Conservation (phyloP, 2,329 filamentous ascomycete genomes). For the Hypoxylon sp. region DNA sequence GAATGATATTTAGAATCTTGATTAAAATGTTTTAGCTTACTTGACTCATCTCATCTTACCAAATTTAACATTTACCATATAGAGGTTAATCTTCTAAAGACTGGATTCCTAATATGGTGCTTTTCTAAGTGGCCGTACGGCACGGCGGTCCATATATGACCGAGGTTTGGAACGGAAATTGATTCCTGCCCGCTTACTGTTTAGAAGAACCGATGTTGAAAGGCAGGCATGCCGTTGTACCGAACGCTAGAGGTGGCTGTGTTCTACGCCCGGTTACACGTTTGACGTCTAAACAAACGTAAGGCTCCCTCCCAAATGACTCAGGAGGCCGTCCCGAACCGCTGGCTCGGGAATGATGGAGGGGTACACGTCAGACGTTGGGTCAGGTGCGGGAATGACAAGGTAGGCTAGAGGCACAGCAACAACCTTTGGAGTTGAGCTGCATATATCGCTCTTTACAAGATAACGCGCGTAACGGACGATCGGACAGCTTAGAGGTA, state of each 20-base stretch:
- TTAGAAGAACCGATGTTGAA: background rate
- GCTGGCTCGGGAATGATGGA: background rate
- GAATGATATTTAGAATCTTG: background rate
- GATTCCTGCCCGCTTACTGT: background rate
- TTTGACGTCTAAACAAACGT: slow-evolving; percentile 1
- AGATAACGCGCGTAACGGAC: slow-evolving; percentile 7
- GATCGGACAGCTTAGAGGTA: background rate
- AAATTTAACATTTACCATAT: background rate
- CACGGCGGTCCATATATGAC: background rate
- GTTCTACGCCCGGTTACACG: slow-evolving; percentile 1
- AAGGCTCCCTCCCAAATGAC: slow-evolving; percentile 2
- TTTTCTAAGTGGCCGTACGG: background rate
- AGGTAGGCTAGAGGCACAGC: background rate
- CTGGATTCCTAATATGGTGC: background rate
- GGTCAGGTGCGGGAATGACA: slow-evolving; percentile 1
- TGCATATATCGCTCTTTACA: background rate
- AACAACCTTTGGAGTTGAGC: background rate
- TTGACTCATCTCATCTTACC: slow-evolving; percentile 12
- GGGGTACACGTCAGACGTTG: background rate
- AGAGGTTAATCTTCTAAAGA: background rate
- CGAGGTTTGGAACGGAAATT: background rate
- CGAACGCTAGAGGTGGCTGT: background rate
- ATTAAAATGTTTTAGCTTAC: slow-evolving; percentile 1
- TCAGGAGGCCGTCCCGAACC: background rate
- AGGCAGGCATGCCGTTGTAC: background rate